phyloP scores from a whole-genome alignment of 2,329 filamentous ascomycete species.

The Aaosphaeria pasadenensis region DNA sequence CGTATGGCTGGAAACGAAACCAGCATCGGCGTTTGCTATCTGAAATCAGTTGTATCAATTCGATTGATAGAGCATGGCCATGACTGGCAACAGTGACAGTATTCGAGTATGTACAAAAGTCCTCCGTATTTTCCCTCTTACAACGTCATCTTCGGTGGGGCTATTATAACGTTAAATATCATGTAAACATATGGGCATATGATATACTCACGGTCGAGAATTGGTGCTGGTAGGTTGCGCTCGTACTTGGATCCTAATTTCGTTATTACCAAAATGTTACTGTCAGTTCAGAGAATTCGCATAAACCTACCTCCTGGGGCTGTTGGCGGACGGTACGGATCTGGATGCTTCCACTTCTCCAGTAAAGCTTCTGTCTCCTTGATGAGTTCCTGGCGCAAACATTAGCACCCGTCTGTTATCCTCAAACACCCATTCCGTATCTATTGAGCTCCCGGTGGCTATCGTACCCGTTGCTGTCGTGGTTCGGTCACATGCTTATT shows the following conservation, averaged over 20 bases:
- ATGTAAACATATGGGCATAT: neutral
- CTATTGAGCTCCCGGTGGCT: slow-evolving; percentile 60
- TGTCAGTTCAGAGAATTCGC: neutral
- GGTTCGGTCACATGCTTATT: slow-evolving; percentile 83
- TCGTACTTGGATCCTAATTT: slow-evolving; percentile 86
- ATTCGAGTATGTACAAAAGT: slow-evolving; percentile 2
- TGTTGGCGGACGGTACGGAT: slow-evolving; percentile 84
- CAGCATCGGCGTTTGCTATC: no score
- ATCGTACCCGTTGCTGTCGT: slow-evolving; percentile 75
- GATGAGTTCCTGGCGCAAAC: slow-evolving; percentile 64
- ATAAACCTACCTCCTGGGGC: slow-evolving; percentile 76
- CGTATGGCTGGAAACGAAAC: no score
- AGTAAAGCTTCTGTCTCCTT: slow-evolving; percentile 85
- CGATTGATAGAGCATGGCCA: no score
- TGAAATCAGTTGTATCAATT: no score
- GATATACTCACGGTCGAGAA: slow-evolving; percentile 70
- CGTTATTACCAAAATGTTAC: slow-evolving; percentile 1
- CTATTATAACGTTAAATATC: slow-evolving; percentile 7
- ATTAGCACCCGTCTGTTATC: no score
- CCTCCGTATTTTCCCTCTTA: slow-evolving; percentile 10
- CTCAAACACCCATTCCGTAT: no score
- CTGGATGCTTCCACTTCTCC: slow-evolving; percentile 95
- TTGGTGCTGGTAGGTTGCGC: slow-evolving; percentile 79
- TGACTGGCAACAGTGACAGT: neutral
- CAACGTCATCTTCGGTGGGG: slow-evolving; percentile 36